Base-by-base conservation (phyloP, 75 land plant species). In the Adiantum capillusveneris region DNA sequence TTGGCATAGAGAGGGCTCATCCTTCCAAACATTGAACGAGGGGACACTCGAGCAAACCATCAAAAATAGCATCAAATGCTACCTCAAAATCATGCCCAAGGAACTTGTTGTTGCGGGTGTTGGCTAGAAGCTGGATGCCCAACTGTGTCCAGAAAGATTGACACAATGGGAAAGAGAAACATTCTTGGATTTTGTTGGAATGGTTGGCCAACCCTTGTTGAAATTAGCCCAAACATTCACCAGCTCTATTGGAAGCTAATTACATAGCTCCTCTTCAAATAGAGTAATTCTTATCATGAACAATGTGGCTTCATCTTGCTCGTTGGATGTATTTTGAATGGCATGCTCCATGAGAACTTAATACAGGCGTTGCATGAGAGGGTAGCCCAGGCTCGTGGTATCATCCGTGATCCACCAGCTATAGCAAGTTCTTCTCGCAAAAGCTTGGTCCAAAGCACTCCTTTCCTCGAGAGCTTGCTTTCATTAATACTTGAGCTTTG, bases 361-460 rank as follows among this genome's bases (percentile, higher is more conserved):
- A 0, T 67, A 11, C 20, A 75, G 68, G 51, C 46, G 30, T 46
- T 75, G 72, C 75, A 75, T 63, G 1, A 74, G 60, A 0, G 75
- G 72, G 51, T 73, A 73, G 0, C 37, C 28, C 17, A 44, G 17
- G 49, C 67, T 58, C 27, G 34, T 13, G 0, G 77, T 67, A 16
- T 75, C 75, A 45, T 75, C 78, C 46, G 19, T 12, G 7, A 12
- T 70, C 78, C 34, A 70, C 75, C 28, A 65, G 68, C 46, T 28
- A 1, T 0, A 57, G 66, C 57, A 82, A 56, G 19, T 75, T 84
- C 50, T 75, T 75, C 69, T 82, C 84, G 44, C 79, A 73, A 62
- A 80, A 76, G 98, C 91, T 62, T 87, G 74, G 14, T 94, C 96
- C 24, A 94, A 29, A 0, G 98, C 96, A 43, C 86, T 90, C 54